A percentile compares a stretch with the other conserved stretches of the same genome.
Evolutionary conservation across 257 asterid genomes (phyloP).

Genomic region (Penstemon davidsonii): DNA sequence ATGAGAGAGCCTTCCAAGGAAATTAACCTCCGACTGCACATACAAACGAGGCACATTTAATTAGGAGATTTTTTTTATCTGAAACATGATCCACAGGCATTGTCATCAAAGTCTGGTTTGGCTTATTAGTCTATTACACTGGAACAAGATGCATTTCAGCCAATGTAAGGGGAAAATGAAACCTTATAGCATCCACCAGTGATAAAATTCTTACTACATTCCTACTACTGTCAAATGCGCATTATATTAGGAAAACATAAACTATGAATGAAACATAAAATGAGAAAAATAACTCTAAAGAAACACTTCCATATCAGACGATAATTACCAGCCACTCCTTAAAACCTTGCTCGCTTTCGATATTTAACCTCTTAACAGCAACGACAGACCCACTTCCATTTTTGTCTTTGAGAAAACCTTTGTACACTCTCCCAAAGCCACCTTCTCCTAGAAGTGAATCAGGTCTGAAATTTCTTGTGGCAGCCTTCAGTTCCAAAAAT

Average conservation of each 20-base stretch:
- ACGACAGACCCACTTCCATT: constrained; percentile 43
- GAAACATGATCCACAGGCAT: too few species aligned
- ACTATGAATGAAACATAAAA: neutral
- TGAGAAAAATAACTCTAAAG: too few species aligned
- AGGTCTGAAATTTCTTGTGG: constrained; percentile 69
- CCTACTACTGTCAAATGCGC: neutral
- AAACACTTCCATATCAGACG: too few species aligned
- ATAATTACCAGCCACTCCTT: constrained; percentile 76
- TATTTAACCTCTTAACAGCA: constrained; percentile 80
- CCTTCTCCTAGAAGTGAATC: constrained; percentile 88
- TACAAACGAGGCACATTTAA: neutral
- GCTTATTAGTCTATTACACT: too few species aligned
- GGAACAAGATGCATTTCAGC: too few species aligned
- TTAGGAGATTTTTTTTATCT: too few species aligned
- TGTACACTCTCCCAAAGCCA: constrained; percentile 92
- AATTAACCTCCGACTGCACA: constrained; percentile 75
- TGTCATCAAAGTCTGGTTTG: too few species aligned
- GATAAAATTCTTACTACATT: neutral
- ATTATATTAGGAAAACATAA: neutral
- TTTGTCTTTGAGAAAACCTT: constrained; percentile 79
- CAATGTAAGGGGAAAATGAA: too few species aligned
- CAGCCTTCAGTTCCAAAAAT: constrained; percentile 56
- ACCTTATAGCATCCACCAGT: neutral
- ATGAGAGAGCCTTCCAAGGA: constrained; percentile 81
- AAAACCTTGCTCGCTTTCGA: constrained; percentile 72